phyloP scores from a whole-genome alignment of 2,329 filamentous ascomycete genomes.

The Trichoderma semiorbis region DNA sequence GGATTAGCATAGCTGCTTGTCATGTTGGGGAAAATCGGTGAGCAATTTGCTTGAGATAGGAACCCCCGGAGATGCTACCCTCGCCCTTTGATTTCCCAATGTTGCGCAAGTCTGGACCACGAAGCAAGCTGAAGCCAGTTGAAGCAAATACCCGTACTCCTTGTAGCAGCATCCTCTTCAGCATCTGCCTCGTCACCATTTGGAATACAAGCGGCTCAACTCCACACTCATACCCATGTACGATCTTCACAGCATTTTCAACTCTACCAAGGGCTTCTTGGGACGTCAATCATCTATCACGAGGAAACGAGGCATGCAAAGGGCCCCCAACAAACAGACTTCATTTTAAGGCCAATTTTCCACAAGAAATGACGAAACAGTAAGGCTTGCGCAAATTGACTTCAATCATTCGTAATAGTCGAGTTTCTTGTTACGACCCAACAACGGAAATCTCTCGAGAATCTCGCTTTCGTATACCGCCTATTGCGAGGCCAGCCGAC shows the following conservation, averaged over 20 bases:
- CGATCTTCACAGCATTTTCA: not conserved
- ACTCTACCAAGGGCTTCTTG: not conserved
- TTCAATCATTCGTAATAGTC: not conserved
- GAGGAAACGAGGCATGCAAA: not conserved
- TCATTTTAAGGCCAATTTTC: not conserved
- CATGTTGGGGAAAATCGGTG: not conserved
- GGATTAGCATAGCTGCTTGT: not conserved
- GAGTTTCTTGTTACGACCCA: not conserved
- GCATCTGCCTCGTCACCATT: not conserved
- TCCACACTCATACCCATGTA: not conserved
- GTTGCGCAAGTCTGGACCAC: not conserved
- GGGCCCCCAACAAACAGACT: not conserved
- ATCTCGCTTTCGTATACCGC: not conserved
- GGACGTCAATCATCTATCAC: not conserved
- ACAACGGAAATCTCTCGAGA: not conserved
- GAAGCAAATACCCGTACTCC: not conserved
- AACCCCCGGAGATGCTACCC: not conserved
- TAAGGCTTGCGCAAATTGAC: not conserved
- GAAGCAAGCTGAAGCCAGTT: not conserved
- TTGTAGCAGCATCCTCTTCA: not conserved
- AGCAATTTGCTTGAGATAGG: not conserved
- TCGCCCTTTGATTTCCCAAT: not conserved
- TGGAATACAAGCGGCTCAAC: not conserved
- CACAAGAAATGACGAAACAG: not conserved
- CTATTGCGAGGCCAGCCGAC: not conserved